phyloP scores from a whole-genome alignment of 140 eudicot species.

The Ambrosia hybrid region DNA sequence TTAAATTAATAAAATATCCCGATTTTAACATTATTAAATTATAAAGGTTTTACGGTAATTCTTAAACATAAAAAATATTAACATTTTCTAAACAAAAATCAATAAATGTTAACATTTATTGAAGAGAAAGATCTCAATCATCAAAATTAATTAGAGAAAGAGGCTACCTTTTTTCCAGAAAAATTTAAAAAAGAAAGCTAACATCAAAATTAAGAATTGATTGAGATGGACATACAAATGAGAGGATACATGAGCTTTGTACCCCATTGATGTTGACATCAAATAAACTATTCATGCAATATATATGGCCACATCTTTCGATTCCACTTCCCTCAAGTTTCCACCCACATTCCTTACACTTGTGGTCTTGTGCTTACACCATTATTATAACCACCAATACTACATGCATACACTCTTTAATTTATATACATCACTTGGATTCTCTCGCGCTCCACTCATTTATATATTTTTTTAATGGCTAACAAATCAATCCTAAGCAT shows the following conservation, averaged over 20 bases:
- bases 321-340: constrained; percentile 11
- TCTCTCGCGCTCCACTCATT: too few relatives aligned
- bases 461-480: too few relatives aligned
- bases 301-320: constrained; percentile 26
- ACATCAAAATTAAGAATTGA: constrained; percentile 8
- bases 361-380: not conserved
- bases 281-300: constrained; percentile 16
- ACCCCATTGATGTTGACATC: constrained; percentile 19
- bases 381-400: constrained; percentile 1
- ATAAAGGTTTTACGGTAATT: not conserved
- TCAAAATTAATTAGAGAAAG: not conserved
- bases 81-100: not conserved
- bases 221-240: constrained; percentile 14
- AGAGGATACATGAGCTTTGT: constrained; percentile 16
- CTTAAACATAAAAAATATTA: not conserved
- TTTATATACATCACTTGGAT: too few relatives aligned
- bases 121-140: not conserved
- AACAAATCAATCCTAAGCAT: too few relatives aligned
- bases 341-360: constrained; percentile 18
- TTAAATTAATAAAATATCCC: too few relatives aligned
- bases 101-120: not conserved
- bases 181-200: not conserved
- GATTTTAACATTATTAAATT: too few relatives aligned
- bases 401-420: not conserved
- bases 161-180: not conserved